Conservation (phyloP, 129 eudicot genomes). For the Kitagawia praeruptora region DNA sequence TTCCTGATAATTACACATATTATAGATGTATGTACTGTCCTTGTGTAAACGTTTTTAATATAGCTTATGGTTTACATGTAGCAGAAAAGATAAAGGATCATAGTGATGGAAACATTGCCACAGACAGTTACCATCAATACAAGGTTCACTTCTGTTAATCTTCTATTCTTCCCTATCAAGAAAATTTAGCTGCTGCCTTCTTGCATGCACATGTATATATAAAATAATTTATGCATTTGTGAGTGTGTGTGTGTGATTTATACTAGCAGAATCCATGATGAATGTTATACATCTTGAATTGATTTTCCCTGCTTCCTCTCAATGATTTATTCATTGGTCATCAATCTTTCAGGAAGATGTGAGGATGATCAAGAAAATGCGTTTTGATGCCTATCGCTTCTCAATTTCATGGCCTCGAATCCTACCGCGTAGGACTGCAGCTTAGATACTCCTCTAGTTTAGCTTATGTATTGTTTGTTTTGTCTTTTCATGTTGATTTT, state of each 20-base stretch:
- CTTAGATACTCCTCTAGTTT: neutral
- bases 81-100: slow-evolving; percentile 16
- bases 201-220: neutral
- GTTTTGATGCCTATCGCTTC: slow-evolving; percentile 15
- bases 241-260: neutral
- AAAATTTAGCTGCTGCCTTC: neutral
- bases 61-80: neutral
- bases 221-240: neutral
- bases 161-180: neutral
- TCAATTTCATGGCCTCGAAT: slow-evolving; percentile 18
- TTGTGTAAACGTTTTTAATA: neutral
- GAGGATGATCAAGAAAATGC: slow-evolving; percentile 9
- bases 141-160: neutral
- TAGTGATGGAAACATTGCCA: slow-evolving; percentile 9
- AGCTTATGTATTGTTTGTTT: neutral
- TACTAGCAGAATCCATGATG: neutral
- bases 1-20: neutral
- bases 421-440: neutral
- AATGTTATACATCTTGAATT: neutral
- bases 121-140: slow-evolving; percentile 13
- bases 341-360: slow-evolving; percentile 12
- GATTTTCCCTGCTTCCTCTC: neutral
- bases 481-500: neutral
- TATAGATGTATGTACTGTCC: neutral
- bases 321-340: neutral